Evolutionary conservation across 495 filamentous ascomycete genomes (phyloP).

Genomic region (Penicillium silybi): DNA sequence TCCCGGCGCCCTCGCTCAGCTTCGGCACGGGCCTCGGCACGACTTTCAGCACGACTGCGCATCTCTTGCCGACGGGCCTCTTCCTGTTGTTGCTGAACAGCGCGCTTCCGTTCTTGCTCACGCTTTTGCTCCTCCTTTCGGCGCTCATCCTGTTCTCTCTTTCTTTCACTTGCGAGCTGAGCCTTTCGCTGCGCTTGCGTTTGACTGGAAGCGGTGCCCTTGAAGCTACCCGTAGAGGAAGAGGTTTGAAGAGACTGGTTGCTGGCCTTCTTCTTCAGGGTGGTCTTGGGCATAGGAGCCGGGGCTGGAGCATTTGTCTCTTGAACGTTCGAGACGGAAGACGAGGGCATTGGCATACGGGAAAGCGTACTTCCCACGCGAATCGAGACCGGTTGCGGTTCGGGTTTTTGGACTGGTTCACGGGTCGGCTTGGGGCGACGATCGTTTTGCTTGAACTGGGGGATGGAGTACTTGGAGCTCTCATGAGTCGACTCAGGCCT

Average conservation of each 20-base stretch:
- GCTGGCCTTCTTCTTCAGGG: conserved; percentile 60
- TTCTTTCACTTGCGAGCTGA: conserved; percentile 66
- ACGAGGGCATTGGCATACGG: conserved; percentile 61
- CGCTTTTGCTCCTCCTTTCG: conserved; percentile 75
- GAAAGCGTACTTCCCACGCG: conserved; percentile 66
- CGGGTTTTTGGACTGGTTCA: conserved; percentile 58
- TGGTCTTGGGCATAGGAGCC: conserved; percentile 23
- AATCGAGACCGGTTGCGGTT: conserved; percentile 75
- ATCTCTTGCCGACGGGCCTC: conserved; percentile 39
- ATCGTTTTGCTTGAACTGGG: conserved; percentile 51
- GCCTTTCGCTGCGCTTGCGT: conserved; percentile 49
- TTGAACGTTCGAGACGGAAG: conserved; percentile 53
- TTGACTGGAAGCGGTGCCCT: conserved; percentile 58
- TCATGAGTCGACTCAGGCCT: conserved; percentile 35
- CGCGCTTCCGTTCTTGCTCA: conserved; percentile 72
- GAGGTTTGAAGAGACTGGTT: conserved; percentile 64
- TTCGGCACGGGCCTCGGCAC: conserved; percentile 37
- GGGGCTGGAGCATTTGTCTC: conserved; percentile 53
- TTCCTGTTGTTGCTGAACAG: conserved; percentile 51
- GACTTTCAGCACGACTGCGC: conserved; percentile 14
- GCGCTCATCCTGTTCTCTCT: conserved; percentile 76
- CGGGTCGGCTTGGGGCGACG: conserved; percentile 71
- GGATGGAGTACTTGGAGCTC: conserved; percentile 35
- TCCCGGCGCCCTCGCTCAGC: conserved; percentile 44
- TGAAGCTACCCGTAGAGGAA: conserved; percentile 62